Evolutionary conservation across 2,329 filamentous ascomycete genomes (phyloP).

Genomic region (Botryotinia convoluta): DNA sequence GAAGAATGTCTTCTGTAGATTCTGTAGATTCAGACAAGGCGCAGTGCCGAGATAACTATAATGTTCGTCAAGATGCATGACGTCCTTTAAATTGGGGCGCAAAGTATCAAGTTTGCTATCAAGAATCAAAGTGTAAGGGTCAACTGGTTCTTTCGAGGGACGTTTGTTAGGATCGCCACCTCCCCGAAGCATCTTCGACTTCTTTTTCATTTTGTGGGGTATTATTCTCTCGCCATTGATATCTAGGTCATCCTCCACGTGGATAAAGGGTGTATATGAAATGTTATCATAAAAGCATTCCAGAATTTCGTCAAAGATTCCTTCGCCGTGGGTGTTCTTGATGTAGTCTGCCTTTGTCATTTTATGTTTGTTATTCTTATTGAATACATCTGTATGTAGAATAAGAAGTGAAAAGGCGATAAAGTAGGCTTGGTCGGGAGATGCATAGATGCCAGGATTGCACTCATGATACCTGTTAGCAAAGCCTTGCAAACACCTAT

Average conservation of each 20-base stretch:
- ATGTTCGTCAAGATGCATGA: slow-evolving; percentile 86
- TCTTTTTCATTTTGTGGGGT: slow-evolving; percentile 69
- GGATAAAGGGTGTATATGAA: slow-evolving; percentile 95
- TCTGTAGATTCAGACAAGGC: slow-evolving; percentile 71
- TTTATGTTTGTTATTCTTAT: slow-evolving; percentile 99
- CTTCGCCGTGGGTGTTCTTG: slow-evolving; percentile 89
- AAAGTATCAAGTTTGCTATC: slow-evolving; percentile 82
- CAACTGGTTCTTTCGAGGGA: slow-evolving; percentile 77
- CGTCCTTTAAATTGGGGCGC: slow-evolving; percentile 83
- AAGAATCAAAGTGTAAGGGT: slow-evolving; percentile 91
- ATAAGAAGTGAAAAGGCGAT: slow-evolving; percentile 96
- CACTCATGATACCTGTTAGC: slow-evolving; percentile 97
- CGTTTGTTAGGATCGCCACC: slow-evolving; percentile 62
- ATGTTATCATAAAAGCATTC: slow-evolving; percentile 99
- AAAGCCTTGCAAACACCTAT: slow-evolving; percentile 89
- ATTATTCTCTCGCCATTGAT: slow-evolving; percentile 72
- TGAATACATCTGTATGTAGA: slow-evolving; percentile 97
- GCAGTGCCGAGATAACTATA: slow-evolving; percentile 84
- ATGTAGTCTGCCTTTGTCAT: slow-evolving; percentile 97
- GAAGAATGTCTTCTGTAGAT: slow-evolving; percentile 85
- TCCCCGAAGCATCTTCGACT: slow-evolving; percentile 61
- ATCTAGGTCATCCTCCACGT: slow-evolving; percentile 89
- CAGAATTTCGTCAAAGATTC: slow-evolving; percentile 88
- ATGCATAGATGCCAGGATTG: slow-evolving; percentile 91
- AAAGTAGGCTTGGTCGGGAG: slow-evolving; percentile 94